Evolutionary conservation across 2,329 filamentous ascomycete species (phyloP).

Genomic region (Paracamarosporium sp.): DNA sequence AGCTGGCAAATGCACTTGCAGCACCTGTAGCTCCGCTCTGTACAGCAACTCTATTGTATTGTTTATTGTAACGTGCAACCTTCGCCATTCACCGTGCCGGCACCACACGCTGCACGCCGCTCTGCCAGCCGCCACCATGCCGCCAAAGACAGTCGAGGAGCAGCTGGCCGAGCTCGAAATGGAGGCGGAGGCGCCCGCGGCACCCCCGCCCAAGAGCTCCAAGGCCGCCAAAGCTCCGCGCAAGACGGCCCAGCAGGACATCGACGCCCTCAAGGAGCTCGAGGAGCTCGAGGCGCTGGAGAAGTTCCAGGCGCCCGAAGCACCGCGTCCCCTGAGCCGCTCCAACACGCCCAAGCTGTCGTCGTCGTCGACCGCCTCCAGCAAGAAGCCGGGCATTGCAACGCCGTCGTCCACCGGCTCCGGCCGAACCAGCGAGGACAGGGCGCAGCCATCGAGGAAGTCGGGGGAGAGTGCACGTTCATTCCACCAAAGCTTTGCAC

Average conservation of each 20-base stretch:
- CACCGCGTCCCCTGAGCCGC: constrained; percentile 67
- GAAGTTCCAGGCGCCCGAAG: constrained; percentile 59
- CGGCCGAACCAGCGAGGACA: constrained; percentile 66
- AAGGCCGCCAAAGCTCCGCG: constrained; percentile 56
- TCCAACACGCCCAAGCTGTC: constrained; percentile 80
- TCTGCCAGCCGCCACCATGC: constrained; percentile 27
- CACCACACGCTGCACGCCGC: background rate
- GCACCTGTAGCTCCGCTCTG: constrained; percentile 3
- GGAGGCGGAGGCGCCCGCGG: constrained; percentile 39
- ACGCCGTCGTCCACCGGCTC: constrained; percentile 50
- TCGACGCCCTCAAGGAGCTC: constrained; percentile 87
- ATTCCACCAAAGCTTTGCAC: constrained; percentile 74
- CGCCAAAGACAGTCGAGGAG: constrained; percentile 53
- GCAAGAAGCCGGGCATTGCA: constrained; percentile 43
- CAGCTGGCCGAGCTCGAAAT: constrained; percentile 54
- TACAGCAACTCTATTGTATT: constrained; percentile 2
- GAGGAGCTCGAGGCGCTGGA: constrained; percentile 69
- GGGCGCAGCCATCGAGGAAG: constrained; percentile 63
- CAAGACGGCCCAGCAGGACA: constrained; percentile 51
- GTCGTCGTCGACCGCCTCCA: constrained; percentile 52
- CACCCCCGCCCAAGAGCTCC: constrained; percentile 40
- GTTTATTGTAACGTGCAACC: background rate
- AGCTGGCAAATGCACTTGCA: background rate
- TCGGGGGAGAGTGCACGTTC: constrained; percentile 79
- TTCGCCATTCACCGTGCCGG: background rate